Percentiles rank a stretch among this genome's conserved stretches.
Evolutionary conservation across 306 rosid genomes (phyloP).

Genomic region (Hippophae gyantsensis): DNA sequence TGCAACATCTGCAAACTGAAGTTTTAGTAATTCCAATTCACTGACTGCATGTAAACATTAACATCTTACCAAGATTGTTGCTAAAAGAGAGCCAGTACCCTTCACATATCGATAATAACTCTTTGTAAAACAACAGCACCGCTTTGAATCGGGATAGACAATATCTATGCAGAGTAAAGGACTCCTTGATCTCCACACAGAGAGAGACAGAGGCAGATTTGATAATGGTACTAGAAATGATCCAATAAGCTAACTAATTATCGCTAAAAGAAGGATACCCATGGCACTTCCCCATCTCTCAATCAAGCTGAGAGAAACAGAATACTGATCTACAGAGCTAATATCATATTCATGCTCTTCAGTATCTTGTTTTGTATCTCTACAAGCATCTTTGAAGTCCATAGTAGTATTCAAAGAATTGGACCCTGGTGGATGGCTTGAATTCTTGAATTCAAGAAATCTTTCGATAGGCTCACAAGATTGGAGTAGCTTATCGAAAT

Average conservation of each 20-base stretch:
- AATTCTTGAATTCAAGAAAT: slow-evolving; percentile 54
- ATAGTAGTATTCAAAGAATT: slow-evolving; percentile 15
- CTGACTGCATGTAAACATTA: slow-evolving; percentile 6
- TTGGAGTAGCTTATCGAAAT: slow-evolving; percentile 37
- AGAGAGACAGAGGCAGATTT: slow-evolving; percentile 4
- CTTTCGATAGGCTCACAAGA: slow-evolving; percentile 66
- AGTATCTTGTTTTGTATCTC: slow-evolving; percentile 21
- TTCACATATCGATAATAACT: slow-evolving; percentile 87
- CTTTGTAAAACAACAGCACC: slow-evolving; percentile 93
- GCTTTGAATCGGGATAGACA: slow-evolving; percentile 77
- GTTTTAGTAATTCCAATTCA: not conserved
- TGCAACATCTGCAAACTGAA: not conserved
- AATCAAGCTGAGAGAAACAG: slow-evolving; percentile 63
- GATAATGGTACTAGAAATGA: slow-evolving; percentile 1
- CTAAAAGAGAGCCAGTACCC: slow-evolving; percentile 92
- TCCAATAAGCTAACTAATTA: slow-evolving; percentile 5
- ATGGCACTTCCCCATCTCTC: slow-evolving; percentile 97
- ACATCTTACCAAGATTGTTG: slow-evolving; percentile 58
- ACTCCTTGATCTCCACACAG: slow-evolving; percentile 4
- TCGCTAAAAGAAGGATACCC: slow-evolving; percentile 61
- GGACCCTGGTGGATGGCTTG: slow-evolving; percentile 20
- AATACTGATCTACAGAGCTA: slow-evolving; percentile 40
- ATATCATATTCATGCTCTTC: slow-evolving; percentile 15
- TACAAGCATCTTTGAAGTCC: slow-evolving; percentile 18
- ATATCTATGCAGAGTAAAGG: slow-evolving; percentile 57